phyloP scores from a whole-genome alignment of 2,329 filamentous ascomycete genomes.

The Leptographium lundbergii region DNA sequence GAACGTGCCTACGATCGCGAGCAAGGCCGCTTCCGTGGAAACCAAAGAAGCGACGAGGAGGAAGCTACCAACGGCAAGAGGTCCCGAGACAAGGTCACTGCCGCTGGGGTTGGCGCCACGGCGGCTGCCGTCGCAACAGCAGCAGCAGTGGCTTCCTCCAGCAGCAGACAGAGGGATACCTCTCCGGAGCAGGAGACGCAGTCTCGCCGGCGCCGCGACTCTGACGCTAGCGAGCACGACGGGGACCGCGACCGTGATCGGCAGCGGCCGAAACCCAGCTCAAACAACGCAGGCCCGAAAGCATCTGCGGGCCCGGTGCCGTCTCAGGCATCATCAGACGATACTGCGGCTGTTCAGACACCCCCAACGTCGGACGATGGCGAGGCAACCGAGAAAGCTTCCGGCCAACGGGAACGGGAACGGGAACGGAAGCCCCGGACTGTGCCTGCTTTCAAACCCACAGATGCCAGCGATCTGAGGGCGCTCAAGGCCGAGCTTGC shows the following conservation, averaged over 20 bases:
- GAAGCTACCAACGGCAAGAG: slow-evolving; percentile 22
- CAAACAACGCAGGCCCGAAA: not conserved
- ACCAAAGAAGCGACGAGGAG: slow-evolving; percentile 13
- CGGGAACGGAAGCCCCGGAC: slow-evolving; percentile 23
- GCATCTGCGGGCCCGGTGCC: not conserved
- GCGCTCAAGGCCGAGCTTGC: slow-evolving; percentile 13
- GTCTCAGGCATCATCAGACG: slow-evolving; percentile 11
- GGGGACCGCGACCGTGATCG: not conserved
- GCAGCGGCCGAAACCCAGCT: not conserved
- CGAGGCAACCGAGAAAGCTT: slow-evolving; percentile 20
- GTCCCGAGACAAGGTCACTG: slow-evolving; percentile 33
- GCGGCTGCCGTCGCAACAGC: slow-evolving; percentile 33
- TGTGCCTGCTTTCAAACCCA: slow-evolving; percentile 37
- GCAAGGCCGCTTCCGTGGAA: slow-evolving; percentile 12
- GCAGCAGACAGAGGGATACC: slow-evolving; percentile 15
- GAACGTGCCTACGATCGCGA: not conserved
- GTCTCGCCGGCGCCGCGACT: not conserved
- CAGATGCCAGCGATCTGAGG: slow-evolving; percentile 35
- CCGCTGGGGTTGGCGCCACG: slow-evolving; percentile 35
- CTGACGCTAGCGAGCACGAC: not conserved
- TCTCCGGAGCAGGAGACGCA: not conserved
- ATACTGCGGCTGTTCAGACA: slow-evolving; percentile 13
- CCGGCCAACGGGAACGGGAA: slow-evolving; percentile 20
- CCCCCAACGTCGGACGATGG: slow-evolving; percentile 25
- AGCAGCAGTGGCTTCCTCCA: slow-evolving; percentile 22